These are phyloP conservation scores for Zygnema cylindricum DNA, from an alignment of 139 green algal genomes.

Conservation along the genomic window DNA sequence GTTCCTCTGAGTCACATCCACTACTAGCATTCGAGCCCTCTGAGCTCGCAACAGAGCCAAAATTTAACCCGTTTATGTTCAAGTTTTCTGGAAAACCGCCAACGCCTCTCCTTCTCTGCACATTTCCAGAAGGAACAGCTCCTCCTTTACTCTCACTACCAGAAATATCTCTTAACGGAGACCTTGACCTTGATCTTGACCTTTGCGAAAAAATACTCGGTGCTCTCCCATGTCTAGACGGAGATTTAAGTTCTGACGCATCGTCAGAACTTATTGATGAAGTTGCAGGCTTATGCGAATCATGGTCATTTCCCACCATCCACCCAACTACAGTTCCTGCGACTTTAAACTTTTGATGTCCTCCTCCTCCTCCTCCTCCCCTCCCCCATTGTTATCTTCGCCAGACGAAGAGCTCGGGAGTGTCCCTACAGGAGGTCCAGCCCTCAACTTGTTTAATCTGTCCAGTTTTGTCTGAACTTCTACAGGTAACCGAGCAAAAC, in stretches of 20 bases:
- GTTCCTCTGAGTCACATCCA: not conserved
- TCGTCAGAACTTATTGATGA: too few relatives aligned
- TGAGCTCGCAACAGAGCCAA: too few relatives aligned
- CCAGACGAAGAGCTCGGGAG: not conserved
- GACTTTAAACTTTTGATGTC: not conserved
- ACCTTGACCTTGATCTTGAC: not conserved
- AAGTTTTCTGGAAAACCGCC: not conserved
- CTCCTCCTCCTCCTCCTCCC: too few relatives aligned
- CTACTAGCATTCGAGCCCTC: not conserved
- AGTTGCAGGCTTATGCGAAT: not conserved
- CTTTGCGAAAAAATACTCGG: not conserved
- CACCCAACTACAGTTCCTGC: not conserved
- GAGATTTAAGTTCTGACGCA: too few relatives aligned
- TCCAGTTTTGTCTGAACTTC: constrained; percentile 15
- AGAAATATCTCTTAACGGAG: not conserved
- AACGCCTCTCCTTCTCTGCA: not conserved
- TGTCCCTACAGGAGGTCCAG: constrained; percentile 15
- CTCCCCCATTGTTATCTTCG: not conserved
- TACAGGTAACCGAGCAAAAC: constrained; percentile 64
- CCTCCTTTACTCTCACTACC: not conserved
- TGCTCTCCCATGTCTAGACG: too few relatives aligned
- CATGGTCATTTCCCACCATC: not conserved
- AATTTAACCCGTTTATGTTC: too few relatives aligned
- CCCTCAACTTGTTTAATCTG: constrained; percentile 41
- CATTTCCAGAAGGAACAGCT: not conserved